phyloP scores from a whole-genome alignment of 2,329 filamentous ascomycete species.

The Blumeria graminis region DNA sequence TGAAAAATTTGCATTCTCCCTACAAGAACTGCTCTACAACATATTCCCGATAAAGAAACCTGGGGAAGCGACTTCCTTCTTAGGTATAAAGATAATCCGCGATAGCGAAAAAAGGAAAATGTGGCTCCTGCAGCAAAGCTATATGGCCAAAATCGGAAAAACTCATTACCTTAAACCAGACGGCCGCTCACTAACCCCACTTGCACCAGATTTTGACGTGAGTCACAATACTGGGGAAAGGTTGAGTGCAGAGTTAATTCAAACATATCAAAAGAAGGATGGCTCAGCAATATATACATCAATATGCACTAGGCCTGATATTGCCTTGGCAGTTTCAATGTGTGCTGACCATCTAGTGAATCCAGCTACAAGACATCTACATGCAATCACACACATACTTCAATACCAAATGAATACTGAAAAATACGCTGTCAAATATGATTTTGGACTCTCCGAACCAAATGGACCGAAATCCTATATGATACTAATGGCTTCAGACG shows the following conservation, averaged over 20 bases:
- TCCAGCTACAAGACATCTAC: neutral
- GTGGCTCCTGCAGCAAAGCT: neutral
- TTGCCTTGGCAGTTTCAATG: neutral
- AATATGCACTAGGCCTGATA: neutral
- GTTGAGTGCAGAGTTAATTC: neutral
- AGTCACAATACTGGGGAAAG: neutral
- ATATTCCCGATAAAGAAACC: neutral
- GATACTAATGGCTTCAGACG: neutral
- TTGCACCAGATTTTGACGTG: neutral
- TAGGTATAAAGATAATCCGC: neutral
- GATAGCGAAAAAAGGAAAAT: neutral
- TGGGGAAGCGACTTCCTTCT: neutral
- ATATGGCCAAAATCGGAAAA: neutral
- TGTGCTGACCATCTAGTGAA: neutral
- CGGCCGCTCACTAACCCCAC: neutral
- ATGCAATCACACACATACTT: neutral
- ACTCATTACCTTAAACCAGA: neutral
- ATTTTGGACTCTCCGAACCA: neutral
- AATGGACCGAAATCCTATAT: neutral
- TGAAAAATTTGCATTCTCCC: neutral
- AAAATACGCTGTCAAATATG: neutral
- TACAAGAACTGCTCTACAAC: neutral
- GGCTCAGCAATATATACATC: neutral
- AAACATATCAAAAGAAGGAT: neutral
- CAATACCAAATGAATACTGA: neutral